A percentile compares a stretch with the other conserved stretches of the same genome.
phyloP scores from a whole-genome alignment of 805 yeast species.

The Blastobotrys terrestris region DNA sequence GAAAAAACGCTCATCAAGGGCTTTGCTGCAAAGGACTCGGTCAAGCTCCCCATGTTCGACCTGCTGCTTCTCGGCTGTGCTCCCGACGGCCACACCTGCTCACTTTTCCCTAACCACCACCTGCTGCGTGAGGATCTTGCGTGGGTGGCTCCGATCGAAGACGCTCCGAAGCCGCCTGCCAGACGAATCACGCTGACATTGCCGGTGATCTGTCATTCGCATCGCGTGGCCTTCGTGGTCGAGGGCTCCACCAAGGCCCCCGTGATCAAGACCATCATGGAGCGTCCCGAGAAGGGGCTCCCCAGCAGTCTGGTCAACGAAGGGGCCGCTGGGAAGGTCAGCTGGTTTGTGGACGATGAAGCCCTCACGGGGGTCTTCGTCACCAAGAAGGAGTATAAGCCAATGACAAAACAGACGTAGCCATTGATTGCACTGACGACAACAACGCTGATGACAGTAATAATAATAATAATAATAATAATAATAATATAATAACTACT shows the following conservation, averaged over 20 bases:
- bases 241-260: conserved; percentile 97
- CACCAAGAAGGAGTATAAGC: conserved; percentile 67
- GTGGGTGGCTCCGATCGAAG: conserved; percentile 90
- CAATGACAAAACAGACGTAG: conserved; percentile 33
- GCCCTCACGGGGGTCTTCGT: conserved; percentile 76
- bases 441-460: neutral
- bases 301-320: conserved; percentile 93
- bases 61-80: conserved; percentile 91
- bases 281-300: conserved; percentile 92
- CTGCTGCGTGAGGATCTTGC: conserved; percentile 84
- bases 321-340: conserved; percentile 92
- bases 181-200: conserved; percentile 84
- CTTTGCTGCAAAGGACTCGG: conserved; percentile 94
- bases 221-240: conserved; percentile 87
- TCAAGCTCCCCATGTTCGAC: conserved; percentile 92
- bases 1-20: conserved; percentile 81
- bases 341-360: conserved; percentile 96
- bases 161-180: conserved; percentile 85
- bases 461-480: neutral
- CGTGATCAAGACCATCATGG: conserved; percentile 84
- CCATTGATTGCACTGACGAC: neutral
- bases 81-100: conserved; percentile 97
- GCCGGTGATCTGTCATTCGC: conserved; percentile 93
- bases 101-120: conserved; percentile 90
- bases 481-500: neutral